phyloP scores from a whole-genome alignment of 495 filamentous ascomycete species.

The Podospora fimiseda region DNA sequence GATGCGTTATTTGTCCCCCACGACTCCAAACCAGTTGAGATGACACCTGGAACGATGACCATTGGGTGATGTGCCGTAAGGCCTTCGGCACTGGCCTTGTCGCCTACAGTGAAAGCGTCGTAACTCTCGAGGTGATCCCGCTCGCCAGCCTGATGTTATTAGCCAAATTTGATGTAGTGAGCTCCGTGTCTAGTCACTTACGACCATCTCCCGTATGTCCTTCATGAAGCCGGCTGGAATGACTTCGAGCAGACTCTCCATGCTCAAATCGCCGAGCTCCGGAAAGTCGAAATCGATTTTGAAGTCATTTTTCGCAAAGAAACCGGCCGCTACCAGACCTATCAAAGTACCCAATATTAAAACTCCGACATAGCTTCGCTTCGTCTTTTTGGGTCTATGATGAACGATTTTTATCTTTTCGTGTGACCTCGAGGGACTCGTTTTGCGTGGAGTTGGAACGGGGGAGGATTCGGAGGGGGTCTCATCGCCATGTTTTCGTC shows the following conservation, averaged over 20 bases:
- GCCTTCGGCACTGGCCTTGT: constrained; percentile 77
- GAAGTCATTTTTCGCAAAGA: constrained; percentile 80
- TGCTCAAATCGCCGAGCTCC: constrained; percentile 70
- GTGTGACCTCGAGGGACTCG: constrained; percentile 40
- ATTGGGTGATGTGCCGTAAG: constrained; percentile 78
- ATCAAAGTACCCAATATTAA: constrained; percentile 80
- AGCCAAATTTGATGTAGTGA: neutral
- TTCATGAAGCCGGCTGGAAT: constrained; percentile 74
- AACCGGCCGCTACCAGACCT: constrained; percentile 70
- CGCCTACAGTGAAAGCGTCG: constrained; percentile 85
- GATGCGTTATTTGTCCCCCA: constrained; percentile 84
- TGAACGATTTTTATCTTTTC: constrained; percentile 38
- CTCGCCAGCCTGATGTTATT: constrained; percentile 59
- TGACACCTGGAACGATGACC: constrained; percentile 95
- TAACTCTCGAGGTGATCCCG: constrained; percentile 75
- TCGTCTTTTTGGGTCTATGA: constrained; percentile 44
- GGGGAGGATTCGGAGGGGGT: constrained; percentile 25
- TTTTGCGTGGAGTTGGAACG: constrained; percentile 29
- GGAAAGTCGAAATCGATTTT: constrained; percentile 78
- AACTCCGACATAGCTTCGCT: constrained; percentile 68
- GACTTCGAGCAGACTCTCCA: constrained; percentile 75
- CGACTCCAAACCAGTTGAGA: constrained; percentile 92
- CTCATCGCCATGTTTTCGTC: constrained; percentile 34
- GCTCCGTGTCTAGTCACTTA: constrained; percentile 41
- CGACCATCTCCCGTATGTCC: constrained; percentile 77